phyloP scores from a whole-genome alignment of 805 yeast genomes.

The Kodamaea restingae region DNA sequence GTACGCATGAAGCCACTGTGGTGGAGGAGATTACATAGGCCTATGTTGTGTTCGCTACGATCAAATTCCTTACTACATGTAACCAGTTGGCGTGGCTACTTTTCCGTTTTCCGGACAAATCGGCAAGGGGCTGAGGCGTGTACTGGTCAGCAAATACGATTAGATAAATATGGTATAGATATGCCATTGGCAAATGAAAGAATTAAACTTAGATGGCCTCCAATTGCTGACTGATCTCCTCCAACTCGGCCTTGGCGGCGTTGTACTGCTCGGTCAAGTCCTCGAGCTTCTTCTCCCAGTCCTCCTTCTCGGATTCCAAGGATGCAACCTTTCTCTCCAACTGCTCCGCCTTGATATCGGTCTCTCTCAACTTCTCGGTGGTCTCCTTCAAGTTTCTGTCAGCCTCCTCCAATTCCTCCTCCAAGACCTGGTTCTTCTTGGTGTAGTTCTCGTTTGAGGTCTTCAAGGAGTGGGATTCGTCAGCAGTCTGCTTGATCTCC shows the following conservation, averaged over 20 bases:
- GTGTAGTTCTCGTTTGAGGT: conserved; percentile 86
- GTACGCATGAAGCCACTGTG: too few relatives aligned
- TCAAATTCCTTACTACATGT: too few relatives aligned
- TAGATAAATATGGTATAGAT: conserved; percentile 2
- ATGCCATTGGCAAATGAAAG: conserved; percentile 2
- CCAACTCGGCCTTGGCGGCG: conserved; percentile 88
- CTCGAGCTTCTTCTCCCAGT: conserved; percentile 86
- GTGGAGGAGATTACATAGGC: too few relatives aligned
- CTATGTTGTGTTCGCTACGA: too few relatives aligned
- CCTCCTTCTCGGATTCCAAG: conserved; percentile 87
- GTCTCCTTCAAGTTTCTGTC: conserved; percentile 90
- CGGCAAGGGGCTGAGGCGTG: neutral
- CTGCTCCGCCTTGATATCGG: conserved; percentile 94
- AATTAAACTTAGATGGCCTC: conserved; percentile 53
- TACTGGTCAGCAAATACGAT: neutral
- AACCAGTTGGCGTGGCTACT: too few relatives aligned
- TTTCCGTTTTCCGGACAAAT: neutral
- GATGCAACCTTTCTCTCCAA: conserved; percentile 91
- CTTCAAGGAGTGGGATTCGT: conserved; percentile 83
- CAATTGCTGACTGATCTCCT: conserved; percentile 93
- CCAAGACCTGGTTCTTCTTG: conserved; percentile 84
- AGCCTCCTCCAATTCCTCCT: conserved; percentile 85
- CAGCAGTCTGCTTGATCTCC: conserved; percentile 81
- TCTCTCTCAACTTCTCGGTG: conserved; percentile 88
- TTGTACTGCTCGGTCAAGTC: conserved; percentile 78